Base-by-base conservation (phyloP, 202 grass and related monocot genomes). In the Panicum virgatum region DNA sequence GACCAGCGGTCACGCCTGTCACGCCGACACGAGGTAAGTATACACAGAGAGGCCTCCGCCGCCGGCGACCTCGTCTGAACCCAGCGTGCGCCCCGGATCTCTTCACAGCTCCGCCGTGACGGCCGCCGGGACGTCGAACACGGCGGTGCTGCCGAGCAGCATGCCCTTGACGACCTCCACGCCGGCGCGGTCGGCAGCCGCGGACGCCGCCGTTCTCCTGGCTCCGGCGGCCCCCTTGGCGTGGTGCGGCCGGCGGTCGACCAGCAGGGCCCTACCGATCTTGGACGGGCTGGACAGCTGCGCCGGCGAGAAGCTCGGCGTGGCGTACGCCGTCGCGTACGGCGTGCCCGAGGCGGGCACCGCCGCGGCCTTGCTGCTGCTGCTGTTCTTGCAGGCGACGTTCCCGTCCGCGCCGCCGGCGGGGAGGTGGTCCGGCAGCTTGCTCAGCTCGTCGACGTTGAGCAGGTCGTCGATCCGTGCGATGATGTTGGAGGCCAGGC, bases 401-500 rank as follows among this genome's bases (percentile, higher is more conserved):
- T 71, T 87, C 23, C 71, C 72, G 42, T 82, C 82, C 26, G 61
- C 74, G 6, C 3, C 37, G 4, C 43, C 5, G 23, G 76, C 50
- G 12, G 79, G 66, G 37, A 63, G 53, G 54, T 71, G 82, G 12
- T 93, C 90, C 0, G 87, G 13, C 42, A 85, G 88, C 75, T 73
- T 96, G 73, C 69, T 89, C 38, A 88, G 38, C 50, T 99, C 92
- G 72, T 98, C 96, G 48, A 89, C 90, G 65, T 81, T 87, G 37
- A 96, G 90, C 57, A 98, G 80, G 73, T 98, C 96, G 70, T 98
- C 92, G 40, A 98, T 93, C 26, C 92, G 88, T 2, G 89, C 88
- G 44, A 88, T 88, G 47, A 99, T 96, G 89, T 96, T 99, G 12
- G 88, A 99, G 0, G 97, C 97, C 48, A 99, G 87, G 97, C 93